A percentile compares a stretch with the other conserved stretches of the same genome.
Conservation (phyloP, 2,329 filamentous ascomycete species). For the Aspergillus fijiensis region DNA sequence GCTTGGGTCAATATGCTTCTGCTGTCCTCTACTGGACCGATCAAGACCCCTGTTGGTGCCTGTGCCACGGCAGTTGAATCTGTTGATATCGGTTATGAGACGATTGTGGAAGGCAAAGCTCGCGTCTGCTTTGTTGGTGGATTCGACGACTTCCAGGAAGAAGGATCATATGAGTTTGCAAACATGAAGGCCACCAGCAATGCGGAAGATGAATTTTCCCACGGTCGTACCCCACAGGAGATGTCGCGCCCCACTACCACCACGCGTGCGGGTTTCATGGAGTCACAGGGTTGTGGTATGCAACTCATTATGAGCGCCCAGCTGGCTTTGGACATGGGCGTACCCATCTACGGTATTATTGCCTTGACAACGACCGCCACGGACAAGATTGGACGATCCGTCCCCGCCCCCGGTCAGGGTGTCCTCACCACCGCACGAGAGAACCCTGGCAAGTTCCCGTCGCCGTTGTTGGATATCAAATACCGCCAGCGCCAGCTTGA, state of each 20-base stretch:
- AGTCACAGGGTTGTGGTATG: conserved; percentile 97
- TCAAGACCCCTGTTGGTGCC: conserved; percentile 97
- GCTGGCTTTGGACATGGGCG: conserved; percentile 95
- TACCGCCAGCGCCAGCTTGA: conserved; percentile 95
- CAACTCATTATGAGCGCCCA: conserved; percentile 98
- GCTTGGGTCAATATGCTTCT: conserved; percentile 99
- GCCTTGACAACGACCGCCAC: conserved; percentile 93
- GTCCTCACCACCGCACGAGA: conserved; percentile 94
- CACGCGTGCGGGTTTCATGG: conserved; percentile 97
- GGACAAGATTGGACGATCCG: conserved; percentile 97
- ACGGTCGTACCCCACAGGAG: conserved; percentile 90
- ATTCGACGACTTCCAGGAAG: conserved; percentile 98
- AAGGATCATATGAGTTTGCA: conserved; percentile 98
- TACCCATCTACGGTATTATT: conserved; percentile 93
- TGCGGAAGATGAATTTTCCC: conserved; percentile 90
- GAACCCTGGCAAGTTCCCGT: conserved; percentile 86
- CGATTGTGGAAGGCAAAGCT: conserved; percentile 97
- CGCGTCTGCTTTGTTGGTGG: conserved; percentile 96
- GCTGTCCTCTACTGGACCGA: conserved; percentile 92
- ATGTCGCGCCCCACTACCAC: conserved; percentile 98
- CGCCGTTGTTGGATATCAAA: conserved; percentile 93
- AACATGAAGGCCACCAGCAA: conserved; percentile 99
- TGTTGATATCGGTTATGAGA: conserved; percentile 95
- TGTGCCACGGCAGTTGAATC: conserved; percentile 98
- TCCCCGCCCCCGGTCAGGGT: conserved; percentile 94